Percentiles rank a stretch among this genome's conserved stretches.
phyloP scores from a whole-genome alignment of 2,329 filamentous ascomycete genomes.

The Stemphylium vesicarium region DNA sequence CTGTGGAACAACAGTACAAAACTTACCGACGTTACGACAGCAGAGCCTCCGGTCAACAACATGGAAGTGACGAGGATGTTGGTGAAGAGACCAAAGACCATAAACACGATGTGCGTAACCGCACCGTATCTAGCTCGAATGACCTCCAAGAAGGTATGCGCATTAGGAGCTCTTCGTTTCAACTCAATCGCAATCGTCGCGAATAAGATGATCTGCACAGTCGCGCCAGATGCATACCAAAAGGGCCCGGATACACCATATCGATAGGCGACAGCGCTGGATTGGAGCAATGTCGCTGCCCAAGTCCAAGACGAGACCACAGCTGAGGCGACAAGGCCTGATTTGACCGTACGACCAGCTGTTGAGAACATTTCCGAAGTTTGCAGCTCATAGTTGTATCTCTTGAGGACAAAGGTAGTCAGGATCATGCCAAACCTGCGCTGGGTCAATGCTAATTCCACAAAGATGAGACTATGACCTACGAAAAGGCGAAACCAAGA shows the following conservation, averaged over 20 bases:
- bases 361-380: slow-evolving; percentile 94
- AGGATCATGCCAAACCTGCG: slow-evolving; percentile 70
- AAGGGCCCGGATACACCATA: slow-evolving; percentile 74
- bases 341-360: slow-evolving; percentile 86
- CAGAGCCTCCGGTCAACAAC: slow-evolving; percentile 83
- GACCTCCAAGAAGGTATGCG: slow-evolving; percentile 83
- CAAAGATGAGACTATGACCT: slow-evolving; percentile 21
- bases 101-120: slow-evolving; percentile 76
- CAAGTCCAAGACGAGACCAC: slow-evolving; percentile 96
- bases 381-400: slow-evolving; percentile 78
- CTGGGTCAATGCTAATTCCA: slow-evolving; percentile 14
- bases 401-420: slow-evolving; percentile 72
- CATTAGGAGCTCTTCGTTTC: slow-evolving; percentile 85
- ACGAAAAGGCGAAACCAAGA: slow-evolving; percentile 74
- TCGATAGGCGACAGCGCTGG: slow-evolving; percentile 79
- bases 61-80: slow-evolving; percentile 86
- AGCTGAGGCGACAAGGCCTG: slow-evolving; percentile 83
- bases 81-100: slow-evolving; percentile 81
- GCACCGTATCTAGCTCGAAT: slow-evolving; percentile 81
- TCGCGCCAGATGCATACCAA: slow-evolving; percentile 65
- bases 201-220: slow-evolving; percentile 74
- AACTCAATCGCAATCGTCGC: slow-evolving; percentile 89
- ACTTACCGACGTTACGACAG: slow-evolving; percentile 59
- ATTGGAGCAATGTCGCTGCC: slow-evolving; percentile 83
- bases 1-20: slow-evolving; percentile 66